A percentile compares a stretch with the other conserved stretches of the same genome.
Evolutionary conservation across 2,329 filamentous ascomycete species (phyloP).

Genomic region (Aureobasidium sp.): DNA sequence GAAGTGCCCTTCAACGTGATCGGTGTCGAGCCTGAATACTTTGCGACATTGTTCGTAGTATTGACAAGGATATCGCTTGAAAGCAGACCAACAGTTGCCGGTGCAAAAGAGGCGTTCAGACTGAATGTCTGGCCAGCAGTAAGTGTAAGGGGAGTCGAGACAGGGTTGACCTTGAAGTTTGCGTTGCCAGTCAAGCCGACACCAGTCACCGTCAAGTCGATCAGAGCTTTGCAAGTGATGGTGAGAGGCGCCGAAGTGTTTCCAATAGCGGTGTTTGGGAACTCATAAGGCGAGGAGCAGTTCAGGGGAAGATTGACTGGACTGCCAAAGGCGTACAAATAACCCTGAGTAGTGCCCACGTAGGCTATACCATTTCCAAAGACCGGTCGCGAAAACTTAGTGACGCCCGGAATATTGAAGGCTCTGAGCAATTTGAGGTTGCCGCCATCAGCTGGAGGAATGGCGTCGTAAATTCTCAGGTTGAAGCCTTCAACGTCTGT

Average conservation of each 20-base stretch:
- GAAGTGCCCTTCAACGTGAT: slow-evolving; percentile 46
- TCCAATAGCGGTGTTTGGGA: slow-evolving; percentile 41
- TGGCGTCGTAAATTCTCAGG: slow-evolving; percentile 47
- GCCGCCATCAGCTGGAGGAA: slow-evolving; percentile 33
- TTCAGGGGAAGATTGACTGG: slow-evolving; percentile 49
- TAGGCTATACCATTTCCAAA: slow-evolving; percentile 53
- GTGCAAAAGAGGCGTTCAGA: slow-evolving; percentile 38
- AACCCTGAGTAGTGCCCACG: slow-evolving; percentile 46
- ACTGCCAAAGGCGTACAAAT: slow-evolving; percentile 50
- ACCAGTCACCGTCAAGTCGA: slow-evolving; percentile 37
- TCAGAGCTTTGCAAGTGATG: slow-evolving; percentile 45
- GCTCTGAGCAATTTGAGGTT: slow-evolving; percentile 45
- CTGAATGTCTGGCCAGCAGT: slow-evolving; percentile 36
- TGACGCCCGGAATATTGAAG: slow-evolving; percentile 46
- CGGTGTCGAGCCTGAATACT: slow-evolving; percentile 43
- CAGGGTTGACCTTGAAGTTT: slow-evolving; percentile 33
- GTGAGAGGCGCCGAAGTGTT: slow-evolving; percentile 27
- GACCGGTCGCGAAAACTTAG: slow-evolving; percentile 52
- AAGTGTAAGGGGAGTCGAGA: slow-evolving; percentile 31
- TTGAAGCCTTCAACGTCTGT: slow-evolving; percentile 49
- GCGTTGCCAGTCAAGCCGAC: slow-evolving; percentile 33
- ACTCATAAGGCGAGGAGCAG: slow-evolving; percentile 45
- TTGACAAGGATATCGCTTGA: slow-evolving; percentile 44
- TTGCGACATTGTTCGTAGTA: slow-evolving; percentile 41
- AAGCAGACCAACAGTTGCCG: slow-evolving; percentile 42